Evolutionary conservation across 2,329 filamentous ascomycete genomes (phyloP).

Genomic region (Trichoderma semiorbis): DNA sequence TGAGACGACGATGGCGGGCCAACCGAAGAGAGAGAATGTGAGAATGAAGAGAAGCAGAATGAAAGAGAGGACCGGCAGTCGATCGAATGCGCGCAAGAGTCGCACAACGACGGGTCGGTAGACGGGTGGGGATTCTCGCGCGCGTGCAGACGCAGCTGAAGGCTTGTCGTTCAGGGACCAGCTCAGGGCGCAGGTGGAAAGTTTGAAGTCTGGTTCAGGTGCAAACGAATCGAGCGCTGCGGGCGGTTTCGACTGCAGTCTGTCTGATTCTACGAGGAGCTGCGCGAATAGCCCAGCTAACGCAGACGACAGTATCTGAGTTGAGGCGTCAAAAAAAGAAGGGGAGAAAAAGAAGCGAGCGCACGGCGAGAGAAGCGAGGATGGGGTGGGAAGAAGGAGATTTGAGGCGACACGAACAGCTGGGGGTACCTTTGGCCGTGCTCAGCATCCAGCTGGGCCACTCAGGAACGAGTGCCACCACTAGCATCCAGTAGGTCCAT

Average conservation of each 20-base stretch:
- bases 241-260: background rate
- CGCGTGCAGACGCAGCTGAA: conserved; percentile 14
- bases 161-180: conserved; percentile 6
- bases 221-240: background rate
- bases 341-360: background rate
- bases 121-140: conserved; percentile 12
- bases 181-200: background rate
- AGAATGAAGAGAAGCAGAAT: conserved; percentile 21
- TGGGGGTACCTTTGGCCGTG: background rate
- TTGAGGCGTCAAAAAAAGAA: background rate
- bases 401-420: conserved; percentile 17
- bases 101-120: conserved; percentile 1
- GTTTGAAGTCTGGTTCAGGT: background rate
- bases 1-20: background rate
- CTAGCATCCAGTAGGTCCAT: background rate
- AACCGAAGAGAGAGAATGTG: conserved; percentile 13
- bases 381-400: conserved; percentile 15
- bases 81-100: background rate
- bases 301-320: conserved; percentile 4
- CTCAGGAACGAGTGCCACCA: conserved; percentile 1
- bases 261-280: background rate
- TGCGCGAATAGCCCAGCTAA: conserved; percentile 8
- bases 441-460: background rate
- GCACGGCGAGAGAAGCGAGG: conserved; percentile 14
- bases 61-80: conserved; percentile 4